Conservation (phyloP, 2,329 filamentous ascomycete genomes). For the Venturia effusa region DNA sequence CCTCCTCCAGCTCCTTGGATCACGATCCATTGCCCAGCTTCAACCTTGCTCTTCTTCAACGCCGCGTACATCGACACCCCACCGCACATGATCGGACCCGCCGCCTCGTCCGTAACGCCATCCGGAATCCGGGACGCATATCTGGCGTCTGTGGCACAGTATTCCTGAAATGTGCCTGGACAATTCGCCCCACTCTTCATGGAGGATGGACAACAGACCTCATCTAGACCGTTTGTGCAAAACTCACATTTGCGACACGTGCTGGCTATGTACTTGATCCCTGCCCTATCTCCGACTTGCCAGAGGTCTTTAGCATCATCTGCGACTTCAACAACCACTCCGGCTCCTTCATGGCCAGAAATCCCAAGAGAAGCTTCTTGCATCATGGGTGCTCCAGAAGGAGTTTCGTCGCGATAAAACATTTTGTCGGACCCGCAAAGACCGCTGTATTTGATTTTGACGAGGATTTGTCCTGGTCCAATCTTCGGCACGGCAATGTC, state of each 20-base stretch:
- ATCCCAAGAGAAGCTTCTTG: conserved; percentile 31
- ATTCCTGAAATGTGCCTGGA: conserved; percentile 89
- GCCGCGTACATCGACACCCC: conserved; percentile 86
- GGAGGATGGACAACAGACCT: conserved; percentile 56
- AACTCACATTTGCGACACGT: conserved; percentile 74
- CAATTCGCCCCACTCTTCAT: conserved; percentile 82
- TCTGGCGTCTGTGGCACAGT: conserved; percentile 77
- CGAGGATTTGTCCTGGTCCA: conserved; percentile 77
- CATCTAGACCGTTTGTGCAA: conserved; percentile 40
- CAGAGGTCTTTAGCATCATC: conserved; percentile 53
- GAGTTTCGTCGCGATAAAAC: conserved; percentile 79
- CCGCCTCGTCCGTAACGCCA: conserved; percentile 62
- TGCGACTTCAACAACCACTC: conserved; percentile 70
- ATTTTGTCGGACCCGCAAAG: conserved; percentile 83
- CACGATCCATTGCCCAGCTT: conserved; percentile 66
- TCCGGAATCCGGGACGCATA: conserved; percentile 77
- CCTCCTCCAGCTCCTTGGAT: conserved; percentile 82
- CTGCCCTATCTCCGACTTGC: conserved; percentile 72
- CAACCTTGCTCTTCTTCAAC: conserved; percentile 67
- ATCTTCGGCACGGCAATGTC: conserved; percentile 73
- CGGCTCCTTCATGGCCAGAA: conserved; percentile 69
- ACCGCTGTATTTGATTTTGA: conserved; percentile 84
- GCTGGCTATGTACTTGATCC: conserved; percentile 80
- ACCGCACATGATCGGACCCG: conserved; percentile 73
- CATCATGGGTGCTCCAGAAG: conserved; percentile 62